These are phyloP conservation scores for Cryphonectria carpinicola DNA, from an alignment of 2,329 filamentous ascomycete genomes.

Conservation along the genomic window DNA sequence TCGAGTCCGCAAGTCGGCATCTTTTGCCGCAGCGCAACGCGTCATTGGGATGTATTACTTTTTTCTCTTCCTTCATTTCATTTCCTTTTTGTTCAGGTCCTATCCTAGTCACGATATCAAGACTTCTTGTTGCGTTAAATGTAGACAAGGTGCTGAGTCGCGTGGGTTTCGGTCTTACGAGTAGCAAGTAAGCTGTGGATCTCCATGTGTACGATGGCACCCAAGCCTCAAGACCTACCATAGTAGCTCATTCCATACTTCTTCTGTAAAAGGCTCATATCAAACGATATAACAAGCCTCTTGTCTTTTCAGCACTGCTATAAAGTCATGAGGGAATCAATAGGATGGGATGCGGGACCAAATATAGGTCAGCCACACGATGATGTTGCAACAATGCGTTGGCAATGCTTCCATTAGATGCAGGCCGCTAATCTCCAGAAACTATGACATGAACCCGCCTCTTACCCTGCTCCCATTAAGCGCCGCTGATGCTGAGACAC, in stretches of 20 bases:
- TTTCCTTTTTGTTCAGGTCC: background rate
- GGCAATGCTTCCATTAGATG: background rate
- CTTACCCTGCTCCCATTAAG: background rate
- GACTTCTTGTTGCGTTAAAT: background rate
- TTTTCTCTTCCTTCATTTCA: background rate
- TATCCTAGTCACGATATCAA: background rate
- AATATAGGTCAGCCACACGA: background rate
- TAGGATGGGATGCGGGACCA: background rate
- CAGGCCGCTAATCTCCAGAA: background rate
- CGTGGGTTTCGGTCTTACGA: background rate
- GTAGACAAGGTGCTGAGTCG: background rate
- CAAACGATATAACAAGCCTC: too few species aligned
- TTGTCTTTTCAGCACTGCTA: background rate
- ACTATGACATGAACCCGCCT: background rate
- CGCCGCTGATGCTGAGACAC: slow-evolving; percentile 14
- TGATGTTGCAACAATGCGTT: background rate
- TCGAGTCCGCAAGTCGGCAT: slow-evolving; percentile 29
- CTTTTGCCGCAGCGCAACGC: background rate
- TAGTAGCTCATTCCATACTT: too few species aligned
- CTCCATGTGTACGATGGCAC: background rate
- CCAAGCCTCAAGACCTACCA: background rate
- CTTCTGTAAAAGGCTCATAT: background rate
- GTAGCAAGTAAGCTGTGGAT: background rate
- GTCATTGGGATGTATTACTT: background rate
- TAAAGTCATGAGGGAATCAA: background rate